A percentile compares a stretch with the other conserved stretches of the same genome.
These are phyloP conservation scores for Xerocomellus chrysenteron DNA, from an alignment of 768 basidiomycete genomes.

Conservation along the genomic window DNA sequence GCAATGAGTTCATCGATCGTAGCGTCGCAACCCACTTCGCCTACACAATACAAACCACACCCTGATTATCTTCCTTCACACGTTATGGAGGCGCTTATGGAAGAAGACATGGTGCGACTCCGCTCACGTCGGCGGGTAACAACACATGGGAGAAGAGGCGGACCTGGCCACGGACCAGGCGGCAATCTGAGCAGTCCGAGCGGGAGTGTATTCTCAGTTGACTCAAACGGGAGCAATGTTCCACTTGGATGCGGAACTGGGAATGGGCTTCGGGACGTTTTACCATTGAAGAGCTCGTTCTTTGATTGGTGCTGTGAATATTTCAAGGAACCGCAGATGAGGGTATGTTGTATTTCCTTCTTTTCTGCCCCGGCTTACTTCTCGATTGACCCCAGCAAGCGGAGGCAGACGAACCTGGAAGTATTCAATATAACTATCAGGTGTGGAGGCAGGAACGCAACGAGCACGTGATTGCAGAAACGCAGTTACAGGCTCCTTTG, in stretches of 20 bases:
- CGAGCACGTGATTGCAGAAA: conserved; percentile 72
- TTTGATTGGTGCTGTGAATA: conserved; percentile 98
- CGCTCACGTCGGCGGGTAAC: conserved; percentile 57
- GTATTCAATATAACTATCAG: conserved; percentile 90
- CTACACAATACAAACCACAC: conserved; percentile 34
- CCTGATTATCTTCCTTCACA: conserved; percentile 68
- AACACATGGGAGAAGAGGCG: conserved; percentile 42
- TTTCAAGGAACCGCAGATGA: conserved; percentile 98
- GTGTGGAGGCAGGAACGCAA: conserved; percentile 93
- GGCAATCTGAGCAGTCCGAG: conserved; percentile 63
- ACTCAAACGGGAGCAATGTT: conserved; percentile 64
- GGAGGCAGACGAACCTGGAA: conserved; percentile 95
- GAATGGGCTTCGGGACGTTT: conserved; percentile 73
- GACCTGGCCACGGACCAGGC: conserved; percentile 36
- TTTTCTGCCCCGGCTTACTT: conserved; percentile 8
- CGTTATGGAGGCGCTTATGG: conserved; percentile 86
- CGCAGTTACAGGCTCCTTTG: conserved; percentile 62
- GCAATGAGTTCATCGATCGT: conserved; percentile 22
- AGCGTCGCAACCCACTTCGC: conserved; percentile 32
- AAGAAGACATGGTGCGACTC: conserved; percentile 92
- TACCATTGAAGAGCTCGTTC: conserved; percentile 89
- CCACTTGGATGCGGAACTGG: conserved; percentile 80
- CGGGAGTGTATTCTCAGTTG: conserved; percentile 75
- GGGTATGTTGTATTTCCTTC: conserved; percentile 51
- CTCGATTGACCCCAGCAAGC: conserved; percentile 59